phyloP scores from a whole-genome alignment of 2,329 filamentous ascomycete species.

The Magnaporthales sp. region DNA sequence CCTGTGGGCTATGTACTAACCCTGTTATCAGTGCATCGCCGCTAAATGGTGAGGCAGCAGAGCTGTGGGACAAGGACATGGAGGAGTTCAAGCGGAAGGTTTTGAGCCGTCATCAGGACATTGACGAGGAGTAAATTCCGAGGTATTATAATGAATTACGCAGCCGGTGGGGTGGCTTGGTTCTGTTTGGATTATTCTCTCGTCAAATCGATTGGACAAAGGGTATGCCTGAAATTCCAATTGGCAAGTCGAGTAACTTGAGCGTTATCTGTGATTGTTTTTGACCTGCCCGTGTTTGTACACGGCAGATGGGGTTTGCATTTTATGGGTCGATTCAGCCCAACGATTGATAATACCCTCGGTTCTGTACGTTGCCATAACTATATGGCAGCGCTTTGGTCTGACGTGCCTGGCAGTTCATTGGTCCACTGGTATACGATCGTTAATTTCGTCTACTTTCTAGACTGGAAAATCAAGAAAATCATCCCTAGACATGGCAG shows the following conservation, averaged over 20 bases:
- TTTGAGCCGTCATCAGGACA: conserved; percentile 50
- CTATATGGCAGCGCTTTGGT: neutral
- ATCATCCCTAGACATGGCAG: neutral
- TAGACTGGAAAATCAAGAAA: neutral
- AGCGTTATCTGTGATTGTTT: neutral
- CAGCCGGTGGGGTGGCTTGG: neutral
- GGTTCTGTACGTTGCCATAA: neutral
- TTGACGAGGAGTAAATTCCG: conserved; percentile 51
- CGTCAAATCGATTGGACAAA: conserved; percentile 9
- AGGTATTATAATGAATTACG: neutral
- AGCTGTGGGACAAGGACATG: conserved; percentile 86
- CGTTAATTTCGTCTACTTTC: neutral
- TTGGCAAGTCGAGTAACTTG: neutral
- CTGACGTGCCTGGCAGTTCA: neutral
- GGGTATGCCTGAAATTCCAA: neutral
- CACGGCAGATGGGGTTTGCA: neutral
- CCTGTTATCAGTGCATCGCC: conserved; percentile 64
- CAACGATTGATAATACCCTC: neutral
- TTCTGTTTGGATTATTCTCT: conserved; percentile 7
- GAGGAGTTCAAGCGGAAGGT: conserved; percentile 80
- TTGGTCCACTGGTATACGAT: neutral
- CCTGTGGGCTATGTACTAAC: conserved; percentile 11
- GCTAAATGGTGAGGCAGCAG: conserved; percentile 90
- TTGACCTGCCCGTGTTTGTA: neutral
- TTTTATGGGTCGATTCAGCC: neutral